phyloP scores from a whole-genome alignment of 2,329 filamentous ascomycete genomes.

The Dactylellina leptospora region DNA sequence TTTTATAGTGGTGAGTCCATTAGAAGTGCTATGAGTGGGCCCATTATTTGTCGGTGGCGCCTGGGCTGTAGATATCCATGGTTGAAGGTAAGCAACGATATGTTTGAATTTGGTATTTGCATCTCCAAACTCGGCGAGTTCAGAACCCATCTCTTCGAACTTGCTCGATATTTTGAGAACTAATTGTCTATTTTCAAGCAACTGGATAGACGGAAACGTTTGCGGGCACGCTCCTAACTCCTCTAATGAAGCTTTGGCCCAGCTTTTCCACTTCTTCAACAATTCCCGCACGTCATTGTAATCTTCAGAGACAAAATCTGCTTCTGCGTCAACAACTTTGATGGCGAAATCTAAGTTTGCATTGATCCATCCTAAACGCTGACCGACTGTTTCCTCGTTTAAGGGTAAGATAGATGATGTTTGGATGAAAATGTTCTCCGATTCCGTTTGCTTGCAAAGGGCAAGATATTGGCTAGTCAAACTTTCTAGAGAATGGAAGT shows the following conservation, averaged over 20 bases:
- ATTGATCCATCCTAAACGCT: slow-evolving; percentile 26
- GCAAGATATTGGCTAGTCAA: slow-evolving; percentile 57
- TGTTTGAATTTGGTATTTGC: slow-evolving; percentile 17
- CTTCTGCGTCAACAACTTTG: slow-evolving; percentile 34
- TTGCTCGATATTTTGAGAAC: slow-evolving; percentile 1
- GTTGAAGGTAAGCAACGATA: slow-evolving; percentile 25
- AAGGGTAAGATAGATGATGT: neutral
- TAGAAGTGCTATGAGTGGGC: neutral
- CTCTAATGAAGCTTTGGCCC: slow-evolving; percentile 3
- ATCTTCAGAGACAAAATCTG: slow-evolving; percentile 19
- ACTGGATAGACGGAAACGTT: slow-evolving; percentile 23
- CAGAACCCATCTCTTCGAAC: slow-evolving; percentile 7
- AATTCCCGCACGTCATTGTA: slow-evolving; percentile 18
- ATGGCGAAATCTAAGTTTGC: slow-evolving; percentile 35
- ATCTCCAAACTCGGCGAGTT: slow-evolving; percentile 17
- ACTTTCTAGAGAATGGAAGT: slow-evolving; percentile 61
- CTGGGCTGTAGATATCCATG: slow-evolving; percentile 17
- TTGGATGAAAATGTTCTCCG: neutral
- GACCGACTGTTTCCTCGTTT: neutral
- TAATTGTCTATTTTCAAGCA: slow-evolving; percentile 1
- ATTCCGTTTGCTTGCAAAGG: neutral
- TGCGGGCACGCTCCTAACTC: slow-evolving; percentile 6
- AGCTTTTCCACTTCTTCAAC: slow-evolving; percentile 25
- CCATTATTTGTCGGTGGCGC: neutral
- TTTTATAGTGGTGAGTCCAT: neutral